A percentile compares a stretch with the other conserved stretches of the same genome.
phyloP scores from a whole-genome alignment of 345 rosid genomes.

The Bretschneidera sinensis region DNA sequence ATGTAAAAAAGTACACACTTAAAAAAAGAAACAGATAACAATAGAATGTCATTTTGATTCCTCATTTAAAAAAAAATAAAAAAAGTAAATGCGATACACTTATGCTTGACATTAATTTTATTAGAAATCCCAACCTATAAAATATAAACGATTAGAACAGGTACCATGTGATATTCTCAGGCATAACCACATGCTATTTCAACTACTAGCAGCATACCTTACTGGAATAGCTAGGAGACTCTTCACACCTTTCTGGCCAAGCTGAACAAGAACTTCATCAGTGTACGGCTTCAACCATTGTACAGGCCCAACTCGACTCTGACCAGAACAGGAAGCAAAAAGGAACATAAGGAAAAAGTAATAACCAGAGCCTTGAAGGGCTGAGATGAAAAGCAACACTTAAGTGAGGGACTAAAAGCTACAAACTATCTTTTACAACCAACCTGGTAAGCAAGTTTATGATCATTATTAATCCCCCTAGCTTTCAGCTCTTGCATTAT shows the following conservation, averaged over 20 bases:
- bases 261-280: conserved; percentile 86
- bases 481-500: conserved; percentile 82
- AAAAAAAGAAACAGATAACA: background rate
- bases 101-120: no score
- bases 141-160: background rate
- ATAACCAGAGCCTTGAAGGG: background rate
- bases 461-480: conserved; percentile 67
- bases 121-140: background rate
- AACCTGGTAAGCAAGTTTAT: conserved; percentile 88
- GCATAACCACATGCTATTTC: background rate
- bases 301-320: conserved; percentile 99
- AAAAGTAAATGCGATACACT: no score
- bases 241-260: conserved; percentile 91
- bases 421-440: conserved; percentile 14
- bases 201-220: conserved; percentile 40
- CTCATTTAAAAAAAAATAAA: no score
- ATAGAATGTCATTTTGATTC: background rate
- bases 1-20: no score
- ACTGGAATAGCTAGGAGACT: conserved; percentile 89
- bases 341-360: background rate
- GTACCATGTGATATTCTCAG: background rate
- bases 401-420: background rate
- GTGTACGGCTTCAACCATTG: conserved; percentile 96
- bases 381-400: background rate
- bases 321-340: background rate